A percentile compares a stretch with the other conserved stretches of the same genome.
Conservation (phyloP, 805 yeast species). For the Starmerella stigmatis region DNA sequence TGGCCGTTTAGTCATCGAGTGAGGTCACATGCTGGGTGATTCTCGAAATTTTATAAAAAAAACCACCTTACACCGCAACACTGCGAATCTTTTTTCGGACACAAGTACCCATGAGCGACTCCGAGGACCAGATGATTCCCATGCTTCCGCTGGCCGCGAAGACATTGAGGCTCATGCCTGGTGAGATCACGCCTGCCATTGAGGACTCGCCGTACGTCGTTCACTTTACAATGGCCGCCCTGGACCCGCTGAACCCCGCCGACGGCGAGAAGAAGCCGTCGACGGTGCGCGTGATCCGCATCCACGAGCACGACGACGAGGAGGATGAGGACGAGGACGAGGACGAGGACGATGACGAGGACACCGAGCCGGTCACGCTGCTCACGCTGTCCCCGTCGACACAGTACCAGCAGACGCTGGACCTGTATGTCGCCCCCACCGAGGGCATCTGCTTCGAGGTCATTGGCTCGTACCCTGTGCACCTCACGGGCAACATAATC, state of each 20-base stretch:
- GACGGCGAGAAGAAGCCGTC: slow-evolving; percentile 51
- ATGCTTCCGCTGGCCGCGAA: slow-evolving; percentile 19
- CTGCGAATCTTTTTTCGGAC: not conserved
- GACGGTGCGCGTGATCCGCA: slow-evolving; percentile 65
- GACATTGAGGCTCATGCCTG: slow-evolving; percentile 51
- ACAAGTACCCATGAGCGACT: slow-evolving; percentile 12
- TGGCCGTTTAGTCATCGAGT: not conserved
- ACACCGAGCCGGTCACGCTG: slow-evolving; percentile 51
- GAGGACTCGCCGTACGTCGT: slow-evolving; percentile 80
- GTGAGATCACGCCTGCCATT: slow-evolving; percentile 75
- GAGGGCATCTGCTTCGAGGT: slow-evolving; percentile 92
- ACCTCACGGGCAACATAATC: slow-evolving; percentile 88
- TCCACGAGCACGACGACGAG: slow-evolving; percentile 25
- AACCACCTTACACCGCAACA: too few relatives aligned
- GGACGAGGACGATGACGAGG: slow-evolving; percentile 46
- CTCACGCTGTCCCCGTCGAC: slow-evolving; percentile 82
- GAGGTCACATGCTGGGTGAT: not conserved
- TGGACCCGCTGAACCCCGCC: slow-evolving; percentile 78
- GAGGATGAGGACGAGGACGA: slow-evolving; percentile 36
- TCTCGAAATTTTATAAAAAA: slow-evolving; percentile 2
- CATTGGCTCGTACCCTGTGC: slow-evolving; percentile 89
- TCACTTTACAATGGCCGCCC: slow-evolving; percentile 87
- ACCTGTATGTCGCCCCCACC: slow-evolving; percentile 79
- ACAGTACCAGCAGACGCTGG: slow-evolving; percentile 70
- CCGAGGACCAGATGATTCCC: slow-evolving; percentile 14